Base-by-base conservation (phyloP, 2,329 filamentous ascomycete genomes). In the Parastagonospora avenae region DNA sequence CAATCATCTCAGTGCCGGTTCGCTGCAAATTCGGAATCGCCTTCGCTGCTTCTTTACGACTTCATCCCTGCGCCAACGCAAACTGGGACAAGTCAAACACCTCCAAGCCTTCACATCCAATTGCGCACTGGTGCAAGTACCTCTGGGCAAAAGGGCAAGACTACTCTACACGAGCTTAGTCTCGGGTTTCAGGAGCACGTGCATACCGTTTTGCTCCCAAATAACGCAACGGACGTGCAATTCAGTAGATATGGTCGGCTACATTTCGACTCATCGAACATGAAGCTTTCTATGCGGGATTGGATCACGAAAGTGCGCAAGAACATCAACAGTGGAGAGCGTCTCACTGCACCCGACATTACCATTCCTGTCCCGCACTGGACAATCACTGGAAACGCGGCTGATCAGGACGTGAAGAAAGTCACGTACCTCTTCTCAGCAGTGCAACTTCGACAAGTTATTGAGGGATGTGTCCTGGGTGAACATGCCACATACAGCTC, bases 121-220 rank as follows among this genome's bases (percentile, higher is more conserved):
- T 60, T 73, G 31, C 48, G 61, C 11, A 60, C 56, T 4, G 19
- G 19, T 24, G 19, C 3, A 5, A 24, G 5, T 3, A 5, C 19
- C 19, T 48, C 48, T n/a, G 46, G 33, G 3, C 46, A 42, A 1
- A 55, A 58, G 8, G 49, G 48, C 24, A 50, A 43, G 36, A 42
- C 63, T 8, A 45, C 38, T 6, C 46, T 72, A 6, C 54, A 55
- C 14, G 64, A 59, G 19, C 44, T 68, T 4, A 54, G 45, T 11
- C 47, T 73, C 7, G 53, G 45, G 2, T 60, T 71, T 31, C 52
- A 63, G 12, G 50, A 67, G 28, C 56, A 55, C 3, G 32, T 55
- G 4, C 61, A 68, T 36, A 61, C 71, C 38, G 67, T 72, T 1
- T 52, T 73, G 1, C 61, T 74, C 10, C 72, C 72, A 0, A 57